phyloP scores from a whole-genome alignment of 768 basidiomycete species.

The Hypholoma fasciculare region DNA sequence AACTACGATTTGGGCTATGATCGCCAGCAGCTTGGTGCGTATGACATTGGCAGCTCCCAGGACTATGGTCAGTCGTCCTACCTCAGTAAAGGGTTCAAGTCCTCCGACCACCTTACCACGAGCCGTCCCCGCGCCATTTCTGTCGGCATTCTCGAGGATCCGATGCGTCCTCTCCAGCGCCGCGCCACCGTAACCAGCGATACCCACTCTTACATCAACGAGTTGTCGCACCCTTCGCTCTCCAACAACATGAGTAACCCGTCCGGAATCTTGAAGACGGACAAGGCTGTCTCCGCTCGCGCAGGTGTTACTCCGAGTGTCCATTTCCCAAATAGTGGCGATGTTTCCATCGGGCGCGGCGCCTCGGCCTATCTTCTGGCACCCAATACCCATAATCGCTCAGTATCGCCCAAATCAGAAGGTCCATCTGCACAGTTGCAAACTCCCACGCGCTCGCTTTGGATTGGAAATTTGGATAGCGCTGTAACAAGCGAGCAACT shows the following conservation, averaged over 20 bases:
- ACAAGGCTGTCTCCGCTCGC: constrained; percentile 51
- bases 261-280: constrained; percentile 61
- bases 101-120: constrained; percentile 64
- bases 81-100: constrained; percentile 74
- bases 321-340: constrained; percentile 66
- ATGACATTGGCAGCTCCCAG: constrained; percentile 55
- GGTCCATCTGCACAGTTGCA: constrained; percentile 73
- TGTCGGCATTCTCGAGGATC: constrained; percentile 85
- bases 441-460: constrained; percentile 92
- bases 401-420: constrained; percentile 84
- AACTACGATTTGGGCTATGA: constrained; percentile 53
- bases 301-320: constrained; percentile 51
- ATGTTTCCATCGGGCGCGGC: constrained; percentile 51
- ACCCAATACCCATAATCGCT: constrained; percentile 66
- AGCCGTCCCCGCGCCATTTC: constrained; percentile 81
- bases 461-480: constrained; percentile 98
- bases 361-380: constrained; percentile 68
- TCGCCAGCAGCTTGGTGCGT: constrained; percentile 62
- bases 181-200: constrained; percentile 51
- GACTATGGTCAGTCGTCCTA: constrained; percentile 57
- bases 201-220: constrained; percentile 58
- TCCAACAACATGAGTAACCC: constrained; percentile 41
- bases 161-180: constrained; percentile 68
- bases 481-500: constrained; percentile 94
- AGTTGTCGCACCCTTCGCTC: constrained; percentile 44